Conservation (phyloP, 2,329 filamentous ascomycete genomes). For the Tolypocladium guangdongense region DNA sequence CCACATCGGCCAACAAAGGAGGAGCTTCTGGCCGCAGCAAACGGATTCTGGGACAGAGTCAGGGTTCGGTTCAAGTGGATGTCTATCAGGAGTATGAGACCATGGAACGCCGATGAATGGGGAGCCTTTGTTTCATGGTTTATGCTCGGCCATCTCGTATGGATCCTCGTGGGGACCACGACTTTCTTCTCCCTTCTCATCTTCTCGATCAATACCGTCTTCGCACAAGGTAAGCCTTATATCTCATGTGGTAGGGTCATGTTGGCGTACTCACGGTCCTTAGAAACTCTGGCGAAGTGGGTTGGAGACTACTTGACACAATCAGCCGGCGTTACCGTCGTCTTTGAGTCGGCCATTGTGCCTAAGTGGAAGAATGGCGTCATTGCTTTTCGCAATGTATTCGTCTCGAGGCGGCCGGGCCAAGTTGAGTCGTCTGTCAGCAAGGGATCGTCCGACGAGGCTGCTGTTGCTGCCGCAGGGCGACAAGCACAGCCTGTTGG, state of each 20-base stretch:
- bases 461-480: conserved; percentile 71
- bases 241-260: background rate
- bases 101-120: conserved; percentile 95
- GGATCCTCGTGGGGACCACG: conserved; percentile 93
- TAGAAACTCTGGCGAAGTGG: conserved; percentile 86
- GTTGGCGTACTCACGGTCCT: conserved; percentile 8
- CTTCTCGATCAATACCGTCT: conserved; percentile 86
- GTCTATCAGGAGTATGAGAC: conserved; percentile 83
- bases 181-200: conserved; percentile 93
- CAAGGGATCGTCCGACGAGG: conserved; percentile 84
- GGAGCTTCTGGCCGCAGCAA: conserved; percentile 83
- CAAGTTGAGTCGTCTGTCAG: conserved; percentile 72
- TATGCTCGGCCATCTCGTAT: conserved; percentile 82
- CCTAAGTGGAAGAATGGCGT: conserved; percentile 92
- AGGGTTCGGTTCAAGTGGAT: conserved; percentile 96
- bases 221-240: conserved; percentile 64
- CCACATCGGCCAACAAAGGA: conserved; percentile 89
- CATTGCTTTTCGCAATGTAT: conserved; percentile 94
- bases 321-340: conserved; percentile 83
- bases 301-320: conserved; percentile 92
- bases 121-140: conserved; percentile 92
- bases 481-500: conserved; percentile 32
- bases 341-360: conserved; percentile 96
- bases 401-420: conserved; percentile 82
- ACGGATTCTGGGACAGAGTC: conserved; percentile 81